Evolutionary conservation across 1,139 yeast genomes (phyloP).

Genomic region (Casaregolazyma suthepensis): DNA sequence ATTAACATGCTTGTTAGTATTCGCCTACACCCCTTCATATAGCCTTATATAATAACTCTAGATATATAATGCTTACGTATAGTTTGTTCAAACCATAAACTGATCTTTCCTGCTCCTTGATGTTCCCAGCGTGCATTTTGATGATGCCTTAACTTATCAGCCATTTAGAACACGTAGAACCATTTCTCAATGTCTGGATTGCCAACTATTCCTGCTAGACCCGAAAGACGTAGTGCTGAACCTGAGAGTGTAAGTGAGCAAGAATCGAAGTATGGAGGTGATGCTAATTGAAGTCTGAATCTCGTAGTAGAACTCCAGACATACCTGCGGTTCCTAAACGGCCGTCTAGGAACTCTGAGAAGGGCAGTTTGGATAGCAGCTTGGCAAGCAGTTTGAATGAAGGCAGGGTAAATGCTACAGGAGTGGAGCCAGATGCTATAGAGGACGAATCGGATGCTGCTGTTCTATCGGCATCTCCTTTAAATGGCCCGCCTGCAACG

Average conservation of each 20-base stretch:
- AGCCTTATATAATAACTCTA: too few relatives aligned
- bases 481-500: neutral
- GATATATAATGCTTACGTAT: neutral
- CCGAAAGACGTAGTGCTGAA: neutral
- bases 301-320: constrained; percentile 1
- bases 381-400: neutral
- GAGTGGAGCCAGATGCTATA: neutral
- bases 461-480: neutral
- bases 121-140: neutral
- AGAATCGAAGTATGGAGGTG: neutral
- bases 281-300: neutral
- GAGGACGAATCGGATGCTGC: neutral
- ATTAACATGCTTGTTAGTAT: too few relatives aligned
- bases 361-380: neutral
- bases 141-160: neutral
- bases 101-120: neutral
- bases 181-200: neutral
- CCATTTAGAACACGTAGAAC: neutral
- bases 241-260: neutral
- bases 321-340: constrained; percentile 6
- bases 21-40: too few relatives aligned
- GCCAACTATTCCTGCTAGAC: neutral
- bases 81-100: neutral
- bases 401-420: neutral
- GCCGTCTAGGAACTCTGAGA: neutral